Percentiles rank a stretch among this genome's conserved stretches.
Conservation (phyloP, 768 basidiomycete species). For the Termitomyces sp. region DNA sequence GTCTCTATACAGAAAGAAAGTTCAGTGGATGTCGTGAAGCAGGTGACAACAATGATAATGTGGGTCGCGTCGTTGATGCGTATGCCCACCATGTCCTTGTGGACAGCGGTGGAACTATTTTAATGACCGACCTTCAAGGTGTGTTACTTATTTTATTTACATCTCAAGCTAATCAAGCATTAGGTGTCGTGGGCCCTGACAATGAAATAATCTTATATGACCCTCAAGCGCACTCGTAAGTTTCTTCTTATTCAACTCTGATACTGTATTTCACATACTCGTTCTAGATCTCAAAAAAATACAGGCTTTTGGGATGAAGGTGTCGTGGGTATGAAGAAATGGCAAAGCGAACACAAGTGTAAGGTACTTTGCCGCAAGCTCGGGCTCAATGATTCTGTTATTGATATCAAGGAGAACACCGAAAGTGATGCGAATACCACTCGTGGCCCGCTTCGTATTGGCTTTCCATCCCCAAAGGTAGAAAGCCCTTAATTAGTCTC, state of each 20-base stretch:
- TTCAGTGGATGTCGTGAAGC: not conserved
- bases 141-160: not conserved
- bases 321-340: no score
- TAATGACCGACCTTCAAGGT: conserved; percentile 1
- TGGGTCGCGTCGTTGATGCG: not conserved
- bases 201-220: not conserved
- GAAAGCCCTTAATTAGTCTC: not conserved
- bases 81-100: conserved; percentile 4
- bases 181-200: not conserved
- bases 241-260: not conserved
- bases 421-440: not conserved
- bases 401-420: not conserved
- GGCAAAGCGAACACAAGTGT: no score
- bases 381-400: no score
- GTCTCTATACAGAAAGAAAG: no score
- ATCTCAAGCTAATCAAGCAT: no score
- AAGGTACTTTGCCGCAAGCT: no score
- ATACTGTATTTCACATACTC: not conserved
- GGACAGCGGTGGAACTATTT: not conserved
- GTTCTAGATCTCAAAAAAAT: not conserved
- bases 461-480: not conserved
- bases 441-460: not conserved
- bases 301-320: no score
- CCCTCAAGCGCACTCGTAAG: not conserved
- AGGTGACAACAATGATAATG: not conserved